Conservation (phyloP, 2,329 filamentous ascomycete genomes). For the Beauveria bassiana region DNA sequence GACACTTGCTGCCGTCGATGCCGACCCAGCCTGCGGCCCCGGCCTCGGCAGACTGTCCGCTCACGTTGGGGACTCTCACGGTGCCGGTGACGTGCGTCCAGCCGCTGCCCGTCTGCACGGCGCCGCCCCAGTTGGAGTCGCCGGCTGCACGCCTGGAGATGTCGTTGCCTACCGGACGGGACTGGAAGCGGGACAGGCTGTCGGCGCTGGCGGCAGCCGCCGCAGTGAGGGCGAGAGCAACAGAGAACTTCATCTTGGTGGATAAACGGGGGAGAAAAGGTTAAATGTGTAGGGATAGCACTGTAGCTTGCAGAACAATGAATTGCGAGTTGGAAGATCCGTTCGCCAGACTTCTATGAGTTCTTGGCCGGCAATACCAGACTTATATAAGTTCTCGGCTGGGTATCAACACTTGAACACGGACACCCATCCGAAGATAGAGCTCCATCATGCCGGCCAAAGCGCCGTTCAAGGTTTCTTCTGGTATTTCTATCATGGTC, state of each 20-base stretch:
- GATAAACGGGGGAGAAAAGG: neutral
- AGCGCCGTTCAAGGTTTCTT: no score
- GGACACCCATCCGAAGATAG: no score
- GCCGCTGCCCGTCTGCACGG: slow-evolving; percentile 6
- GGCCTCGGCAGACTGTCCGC: neutral
- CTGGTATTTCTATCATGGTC: no score
- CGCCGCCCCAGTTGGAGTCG: neutral
- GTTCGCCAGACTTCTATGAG: neutral
- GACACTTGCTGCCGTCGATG: slow-evolving; percentile 6
- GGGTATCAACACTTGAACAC: no score
- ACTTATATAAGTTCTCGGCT: neutral
- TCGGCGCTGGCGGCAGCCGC: neutral
- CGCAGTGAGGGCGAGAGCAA: neutral
- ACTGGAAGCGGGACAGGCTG: neutral
- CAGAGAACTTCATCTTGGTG: neutral
- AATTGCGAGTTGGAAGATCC: neutral
- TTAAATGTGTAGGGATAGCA: neutral
- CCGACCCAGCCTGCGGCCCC: slow-evolving; percentile 11
- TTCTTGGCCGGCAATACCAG: neutral
- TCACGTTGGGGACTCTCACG: neutral
- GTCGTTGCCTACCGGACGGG: neutral
- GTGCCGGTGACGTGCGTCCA: slow-evolving; percentile 1
- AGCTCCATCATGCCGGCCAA: no score
- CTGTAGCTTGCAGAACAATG: neutral
- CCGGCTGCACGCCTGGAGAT: neutral